phyloP scores from a whole-genome alignment of 768 basidiomycete species.

The Agrocybe chaxingu region DNA sequence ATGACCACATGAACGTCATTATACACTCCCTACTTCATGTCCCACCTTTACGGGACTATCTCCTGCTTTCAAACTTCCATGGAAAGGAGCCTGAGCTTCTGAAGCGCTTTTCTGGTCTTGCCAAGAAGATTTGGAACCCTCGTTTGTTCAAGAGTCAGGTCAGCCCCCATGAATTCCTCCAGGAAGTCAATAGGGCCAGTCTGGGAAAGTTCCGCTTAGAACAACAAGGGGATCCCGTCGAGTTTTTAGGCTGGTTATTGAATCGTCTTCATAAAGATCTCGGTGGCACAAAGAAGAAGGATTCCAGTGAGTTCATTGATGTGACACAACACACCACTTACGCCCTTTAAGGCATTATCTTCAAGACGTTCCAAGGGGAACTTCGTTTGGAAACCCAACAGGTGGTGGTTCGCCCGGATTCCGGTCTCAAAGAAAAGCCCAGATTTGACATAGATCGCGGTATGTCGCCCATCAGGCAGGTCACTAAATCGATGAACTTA shows the following conservation, averaged over 20 bases:
- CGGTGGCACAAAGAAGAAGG: slow-evolving; percentile 89
- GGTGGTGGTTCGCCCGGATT: slow-evolving; percentile 79
- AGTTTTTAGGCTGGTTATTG: slow-evolving; percentile 93
- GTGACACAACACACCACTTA: slow-evolving; percentile 14
- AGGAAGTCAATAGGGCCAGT: slow-evolving; percentile 91
- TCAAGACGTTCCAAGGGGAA: slow-evolving; percentile 92
- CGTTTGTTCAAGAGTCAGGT: slow-evolving; percentile 96
- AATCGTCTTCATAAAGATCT: slow-evolving; percentile 91
- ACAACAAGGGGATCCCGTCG: slow-evolving; percentile 93
- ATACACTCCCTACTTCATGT: slow-evolving; percentile 93
- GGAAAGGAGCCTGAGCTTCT: slow-evolving; percentile 85
- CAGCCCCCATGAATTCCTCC: slow-evolving; percentile 97
- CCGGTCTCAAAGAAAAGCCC: slow-evolving; percentile 75
- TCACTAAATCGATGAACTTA: slow-evolving; percentile 5
- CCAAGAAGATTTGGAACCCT: slow-evolving; percentile 96
- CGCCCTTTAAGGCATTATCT: slow-evolving; percentile 70
- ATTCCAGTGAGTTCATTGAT: slow-evolving; percentile 66
- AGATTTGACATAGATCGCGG: slow-evolving; percentile 94
- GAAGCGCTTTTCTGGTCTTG: slow-evolving; percentile 80
- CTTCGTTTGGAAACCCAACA: slow-evolving; percentile 91
- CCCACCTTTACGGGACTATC: slow-evolving; percentile 81
- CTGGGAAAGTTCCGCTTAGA: slow-evolving; percentile 90
- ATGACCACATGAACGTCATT: slow-evolving; percentile 97
- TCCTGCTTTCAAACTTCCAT: slow-evolving; percentile 71
- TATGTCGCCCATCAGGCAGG: slow-evolving; percentile 29